A percentile compares a stretch with the other conserved stretches of the same genome.
Evolutionary conservation across 2,329 filamentous ascomycete genomes (phyloP).

Genomic region (Sphaerulina populicola): DNA sequence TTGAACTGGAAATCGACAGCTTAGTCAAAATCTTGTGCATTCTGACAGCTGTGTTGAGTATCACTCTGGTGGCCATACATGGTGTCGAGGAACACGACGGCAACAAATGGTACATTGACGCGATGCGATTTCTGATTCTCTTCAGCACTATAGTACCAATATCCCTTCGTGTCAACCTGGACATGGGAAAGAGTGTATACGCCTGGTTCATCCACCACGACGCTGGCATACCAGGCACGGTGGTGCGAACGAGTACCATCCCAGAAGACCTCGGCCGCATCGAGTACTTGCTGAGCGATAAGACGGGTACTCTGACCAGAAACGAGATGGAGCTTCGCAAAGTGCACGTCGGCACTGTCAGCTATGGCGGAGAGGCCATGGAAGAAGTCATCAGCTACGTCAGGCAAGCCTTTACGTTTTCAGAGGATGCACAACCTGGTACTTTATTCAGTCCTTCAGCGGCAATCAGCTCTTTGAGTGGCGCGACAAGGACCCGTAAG

Average conservation of each 20-base stretch:
- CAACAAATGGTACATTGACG: conserved; percentile 80
- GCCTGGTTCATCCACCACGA: conserved; percentile 93
- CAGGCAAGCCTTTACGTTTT: conserved; percentile 65
- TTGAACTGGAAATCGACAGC: conserved; percentile 95
- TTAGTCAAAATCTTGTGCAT: conserved; percentile 92
- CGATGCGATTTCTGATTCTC: conserved; percentile 93
- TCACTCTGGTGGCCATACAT: conserved; percentile 80
- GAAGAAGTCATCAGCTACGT: conserved; percentile 87
- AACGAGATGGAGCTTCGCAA: conserved; percentile 86
- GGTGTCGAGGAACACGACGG: conserved; percentile 61
- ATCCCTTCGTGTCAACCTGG: conserved; percentile 88
- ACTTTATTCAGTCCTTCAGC: conserved; percentile 66
- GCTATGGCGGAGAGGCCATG: conserved; percentile 97
- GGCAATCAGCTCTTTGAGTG: conserved; percentile 49
- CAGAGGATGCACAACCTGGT: conserved; percentile 28
- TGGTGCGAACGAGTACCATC: conserved; percentile 94
- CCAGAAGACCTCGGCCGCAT: conserved; percentile 93
- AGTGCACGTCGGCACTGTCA: conserved; percentile 95
- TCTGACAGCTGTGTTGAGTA: conserved; percentile 75
- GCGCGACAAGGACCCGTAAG: conserved; percentile 66
- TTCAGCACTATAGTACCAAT: conserved; percentile 99
- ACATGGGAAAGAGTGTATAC: conserved; percentile 94
- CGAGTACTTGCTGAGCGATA: conserved; percentile 92
- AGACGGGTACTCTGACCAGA: conserved; percentile 94
- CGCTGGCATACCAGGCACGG: conserved; percentile 77